A percentile compares a stretch with the other conserved stretches of the same genome.
Conservation (phyloP, 1,139 yeast species). For the Hyphopichia khmerensis region DNA sequence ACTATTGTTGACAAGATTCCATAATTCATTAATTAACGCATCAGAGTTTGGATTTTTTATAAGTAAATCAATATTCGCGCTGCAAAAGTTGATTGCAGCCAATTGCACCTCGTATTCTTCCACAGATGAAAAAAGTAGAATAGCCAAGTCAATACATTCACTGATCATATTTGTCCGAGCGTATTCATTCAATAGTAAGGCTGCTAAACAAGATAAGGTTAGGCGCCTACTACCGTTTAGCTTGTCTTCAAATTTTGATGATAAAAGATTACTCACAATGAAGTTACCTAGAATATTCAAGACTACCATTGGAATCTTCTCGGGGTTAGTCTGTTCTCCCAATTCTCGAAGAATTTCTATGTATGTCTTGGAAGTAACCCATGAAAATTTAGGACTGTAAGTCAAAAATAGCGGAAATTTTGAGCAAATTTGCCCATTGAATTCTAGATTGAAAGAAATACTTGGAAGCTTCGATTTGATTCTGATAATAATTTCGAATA, state of each 20-base stretch:
- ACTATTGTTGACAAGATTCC: constrained; percentile 26
- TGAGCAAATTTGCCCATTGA: constrained; percentile 10
- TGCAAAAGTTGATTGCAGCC: constrained; percentile 33
- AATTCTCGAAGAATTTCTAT: constrained; percentile 21
- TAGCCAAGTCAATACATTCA: background rate
- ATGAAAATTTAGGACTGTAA: constrained; percentile 19
- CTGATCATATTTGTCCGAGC: background rate
- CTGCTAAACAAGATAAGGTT: constrained; percentile 17
- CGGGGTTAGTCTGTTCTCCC: background rate
- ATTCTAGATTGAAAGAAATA: constrained; percentile 4
- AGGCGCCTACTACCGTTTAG: constrained; percentile 30
- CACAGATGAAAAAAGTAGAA: constrained; percentile 23
- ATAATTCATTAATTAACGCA: constrained; percentile 12
- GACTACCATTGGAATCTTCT: background rate
- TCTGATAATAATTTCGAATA: constrained; percentile 25
- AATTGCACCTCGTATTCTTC: constrained; percentile 51
- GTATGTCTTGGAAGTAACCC: constrained; percentile 35
- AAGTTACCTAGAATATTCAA: background rate
- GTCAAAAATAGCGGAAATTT: constrained; percentile 17
- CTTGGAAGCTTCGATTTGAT: constrained; percentile 5
- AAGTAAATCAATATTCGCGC: constrained; percentile 10
- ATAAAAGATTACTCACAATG: background rate
- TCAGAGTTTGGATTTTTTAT: constrained; percentile 12
- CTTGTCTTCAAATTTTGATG: background rate
- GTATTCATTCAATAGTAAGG: constrained; percentile 15